phyloP scores from a whole-genome alignment of 2,329 filamentous ascomycete species.

The Cytospora leucostoma region DNA sequence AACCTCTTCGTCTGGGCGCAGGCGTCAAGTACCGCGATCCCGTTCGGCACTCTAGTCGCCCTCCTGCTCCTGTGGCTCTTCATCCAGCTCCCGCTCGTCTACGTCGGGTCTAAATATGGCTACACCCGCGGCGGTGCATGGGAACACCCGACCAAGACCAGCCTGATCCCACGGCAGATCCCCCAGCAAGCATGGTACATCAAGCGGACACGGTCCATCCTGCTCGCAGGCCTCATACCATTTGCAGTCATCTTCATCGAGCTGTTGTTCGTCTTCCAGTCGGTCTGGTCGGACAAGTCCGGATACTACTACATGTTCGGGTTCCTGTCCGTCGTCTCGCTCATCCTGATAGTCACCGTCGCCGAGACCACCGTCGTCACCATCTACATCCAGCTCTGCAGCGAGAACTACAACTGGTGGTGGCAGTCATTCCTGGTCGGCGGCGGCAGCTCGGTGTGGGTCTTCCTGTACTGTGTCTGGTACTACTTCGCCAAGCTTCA shows the following conservation, averaged over 20 bases:
- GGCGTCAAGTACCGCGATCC: slow-evolving; percentile 83
- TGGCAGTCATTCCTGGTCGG: slow-evolving; percentile 86
- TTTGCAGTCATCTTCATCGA: slow-evolving; percentile 90
- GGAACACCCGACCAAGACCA: slow-evolving; percentile 81
- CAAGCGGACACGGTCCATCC: slow-evolving; percentile 60
- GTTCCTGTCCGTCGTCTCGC: slow-evolving; percentile 73
- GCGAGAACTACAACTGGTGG: slow-evolving; percentile 90
- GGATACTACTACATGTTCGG: slow-evolving; percentile 93
- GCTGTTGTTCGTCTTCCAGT: slow-evolving; percentile 83
- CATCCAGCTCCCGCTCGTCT: slow-evolving; percentile 83
- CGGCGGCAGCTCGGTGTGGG: slow-evolving; percentile 74
- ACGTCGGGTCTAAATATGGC: slow-evolving; percentile 76
- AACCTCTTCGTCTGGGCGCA: slow-evolving; percentile 92
- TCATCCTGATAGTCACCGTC: slow-evolving; percentile 73
- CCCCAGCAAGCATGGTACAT: slow-evolving; percentile 77
- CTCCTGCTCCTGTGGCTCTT: slow-evolving; percentile 79
- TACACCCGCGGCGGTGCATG: slow-evolving; percentile 68
- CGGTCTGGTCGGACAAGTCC: slow-evolving; percentile 86
- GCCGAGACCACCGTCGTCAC: slow-evolving; percentile 82
- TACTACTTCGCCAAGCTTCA: slow-evolving; percentile 81
- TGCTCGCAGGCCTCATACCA: slow-evolving; percentile 76
- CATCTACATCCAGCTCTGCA: slow-evolving; percentile 79
- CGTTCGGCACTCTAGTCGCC: slow-evolving; percentile 74
- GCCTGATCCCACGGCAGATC: slow-evolving; percentile 69
- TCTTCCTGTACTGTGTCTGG: slow-evolving; percentile 81